Evolutionary conservation across 139 green algal species (phyloP).

Genomic region (Medakamo hakoo): DNA sequence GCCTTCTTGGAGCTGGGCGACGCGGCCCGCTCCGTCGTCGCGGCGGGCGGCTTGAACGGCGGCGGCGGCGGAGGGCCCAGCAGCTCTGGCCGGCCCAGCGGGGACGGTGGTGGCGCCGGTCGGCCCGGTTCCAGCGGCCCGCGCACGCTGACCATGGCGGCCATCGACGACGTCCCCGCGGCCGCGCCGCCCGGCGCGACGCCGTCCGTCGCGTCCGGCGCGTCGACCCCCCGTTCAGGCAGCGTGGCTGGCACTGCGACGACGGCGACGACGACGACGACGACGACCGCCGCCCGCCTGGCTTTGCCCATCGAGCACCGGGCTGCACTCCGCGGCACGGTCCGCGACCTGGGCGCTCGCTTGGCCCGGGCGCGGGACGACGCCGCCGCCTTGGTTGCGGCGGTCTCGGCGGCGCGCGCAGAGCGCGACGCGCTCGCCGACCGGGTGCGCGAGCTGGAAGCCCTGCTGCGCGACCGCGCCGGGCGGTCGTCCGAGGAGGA

Average conservation of each 20-base stretch:
- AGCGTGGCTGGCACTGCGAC: neutral
- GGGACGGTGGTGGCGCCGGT: too few species aligned
- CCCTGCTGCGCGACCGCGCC: neutral
- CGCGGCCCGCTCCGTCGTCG: conserved; percentile 17
- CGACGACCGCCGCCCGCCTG: too few species aligned
- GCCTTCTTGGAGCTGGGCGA: conserved; percentile 54
- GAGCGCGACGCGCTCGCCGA: neutral
- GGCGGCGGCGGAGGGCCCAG: neutral
- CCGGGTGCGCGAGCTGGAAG: conserved; percentile 2
- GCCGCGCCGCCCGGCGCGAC: too few species aligned
- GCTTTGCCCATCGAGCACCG: neutral
- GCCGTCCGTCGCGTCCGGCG: too few species aligned
- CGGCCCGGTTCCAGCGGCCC: too few species aligned
- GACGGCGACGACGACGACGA: neutral
- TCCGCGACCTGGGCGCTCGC: neutral
- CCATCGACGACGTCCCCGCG: too few species aligned
- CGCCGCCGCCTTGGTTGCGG: neutral
- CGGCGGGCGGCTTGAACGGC: neutral
- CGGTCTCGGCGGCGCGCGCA: conserved; percentile 1
- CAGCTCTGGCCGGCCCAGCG: too few species aligned
- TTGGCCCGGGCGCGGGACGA: neutral
- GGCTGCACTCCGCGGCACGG: neutral
- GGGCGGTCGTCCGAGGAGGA: too few species aligned
- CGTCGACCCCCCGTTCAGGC: too few species aligned
- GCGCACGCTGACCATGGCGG: too few species aligned